Evolutionary conservation across 2,329 filamentous ascomycete genomes (phyloP).

Genomic region (Colletotrichum phormii): DNA sequence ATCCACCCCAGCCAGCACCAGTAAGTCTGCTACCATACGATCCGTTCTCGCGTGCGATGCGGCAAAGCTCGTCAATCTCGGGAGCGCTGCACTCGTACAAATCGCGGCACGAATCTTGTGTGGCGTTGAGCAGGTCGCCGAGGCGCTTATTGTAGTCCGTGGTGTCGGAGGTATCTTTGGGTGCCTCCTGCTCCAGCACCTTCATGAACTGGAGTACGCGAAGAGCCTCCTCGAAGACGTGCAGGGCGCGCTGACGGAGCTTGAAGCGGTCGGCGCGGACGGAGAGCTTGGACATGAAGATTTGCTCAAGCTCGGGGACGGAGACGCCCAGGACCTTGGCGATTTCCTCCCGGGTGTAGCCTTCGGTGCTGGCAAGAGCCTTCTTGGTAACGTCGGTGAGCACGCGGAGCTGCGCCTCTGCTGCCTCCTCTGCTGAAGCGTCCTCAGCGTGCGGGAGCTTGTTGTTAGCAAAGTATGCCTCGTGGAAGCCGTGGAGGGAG

Average conservation of each 20-base stretch:
- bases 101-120: conserved; percentile 87
- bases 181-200: conserved; percentile 71
- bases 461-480: conserved; percentile 76
- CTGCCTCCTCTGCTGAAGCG: conserved; percentile 29
- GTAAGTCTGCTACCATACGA: conserved; percentile 88
- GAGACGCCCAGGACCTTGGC: conserved; percentile 76
- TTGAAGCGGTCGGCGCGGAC: conserved; percentile 90
- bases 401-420: conserved; percentile 76
- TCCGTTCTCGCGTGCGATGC: conserved; percentile 81
- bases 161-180: conserved; percentile 60
- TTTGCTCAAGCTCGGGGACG: conserved; percentile 77
- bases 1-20: conserved; percentile 96
- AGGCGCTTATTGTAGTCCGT: conserved; percentile 73
- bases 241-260: conserved; percentile 86
- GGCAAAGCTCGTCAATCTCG: conserved; percentile 90
- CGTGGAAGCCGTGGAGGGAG: conserved; percentile 88
- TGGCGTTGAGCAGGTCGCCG: conserved; percentile 87
- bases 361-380: conserved; percentile 81
- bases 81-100: conserved; percentile 92
- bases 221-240: conserved; percentile 90
- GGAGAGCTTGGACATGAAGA: conserved; percentile 89
- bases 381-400: conserved; percentile 77
- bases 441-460: conserved; percentile 49
- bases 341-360: conserved; percentile 90
- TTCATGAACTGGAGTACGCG: conserved; percentile 87